Base-by-base conservation (phyloP, 495 filamentous ascomycete species). In the Trichoderma gamsii region DNA sequence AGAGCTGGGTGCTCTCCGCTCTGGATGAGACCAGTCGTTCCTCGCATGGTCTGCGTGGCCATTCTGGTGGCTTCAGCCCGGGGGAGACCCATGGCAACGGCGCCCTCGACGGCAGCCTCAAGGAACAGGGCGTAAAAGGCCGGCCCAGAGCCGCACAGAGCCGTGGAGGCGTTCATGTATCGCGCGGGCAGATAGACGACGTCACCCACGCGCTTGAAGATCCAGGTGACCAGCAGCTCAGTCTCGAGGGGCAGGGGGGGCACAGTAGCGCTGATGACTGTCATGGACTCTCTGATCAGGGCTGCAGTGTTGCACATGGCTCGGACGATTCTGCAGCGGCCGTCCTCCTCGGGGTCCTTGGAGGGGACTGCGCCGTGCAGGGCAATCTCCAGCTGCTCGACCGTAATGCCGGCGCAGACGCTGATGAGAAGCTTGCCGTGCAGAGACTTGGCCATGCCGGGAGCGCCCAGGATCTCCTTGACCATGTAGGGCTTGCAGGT, bases 401-500 rank as follows among this genome's bases (percentile, higher is more conserved):
- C 85, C 0, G 87, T 84, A 6, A 94, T 87, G n/a, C 93, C 93
- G 1, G 92, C 93, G 52, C 92, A 84, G 67, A 97, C 92, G 73
- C 86, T 90, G 71, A 97, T 90, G 6, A 97, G 79, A 4, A 97
- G 79, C 71, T 97, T 97, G 2, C 89, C 90, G 12, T 79, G 71
- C 0, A 97, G 79, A 2, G 92, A 91, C 66, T 88, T 82, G 32
- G 77, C 74, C 81, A 96, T 89, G 38, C 89, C 90, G 1, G 79
- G 73, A 59, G 83, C 87, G 25, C 80, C 76, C 7, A 96, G 80
- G 43, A 94, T 83, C 7, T 85, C 85, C 23, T 81, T 73, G 27
- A 89, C 81, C 82, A 90, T 88, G 72, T 91, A 84, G 4, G 92
- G 92, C 76, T 96, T 95, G 80, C 91, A 94, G 6, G 84, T 85